phyloP scores from a whole-genome alignment of 495 filamentous ascomycete genomes.

The Lasiosphaeria hispida region DNA sequence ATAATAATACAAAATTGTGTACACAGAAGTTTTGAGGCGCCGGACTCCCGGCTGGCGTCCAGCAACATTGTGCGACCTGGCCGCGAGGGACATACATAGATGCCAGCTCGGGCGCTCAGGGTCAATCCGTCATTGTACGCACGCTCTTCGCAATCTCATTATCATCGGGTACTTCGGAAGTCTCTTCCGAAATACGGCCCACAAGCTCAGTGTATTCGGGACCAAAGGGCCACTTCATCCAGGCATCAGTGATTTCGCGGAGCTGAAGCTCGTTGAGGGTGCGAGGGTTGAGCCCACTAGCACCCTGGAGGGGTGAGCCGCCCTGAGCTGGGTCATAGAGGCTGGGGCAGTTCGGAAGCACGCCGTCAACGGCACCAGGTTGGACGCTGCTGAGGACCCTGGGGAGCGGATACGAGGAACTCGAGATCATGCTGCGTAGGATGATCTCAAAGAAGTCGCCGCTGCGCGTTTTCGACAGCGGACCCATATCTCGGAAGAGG shows the following conservation, averaged over 20 bases:
- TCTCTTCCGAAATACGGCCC: constrained; percentile 28
- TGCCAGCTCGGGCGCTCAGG: too few species aligned
- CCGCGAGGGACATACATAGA: too few species aligned
- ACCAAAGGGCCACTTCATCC: constrained; percentile 60
- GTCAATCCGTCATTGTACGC: too few species aligned
- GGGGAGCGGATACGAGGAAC: constrained; percentile 19
- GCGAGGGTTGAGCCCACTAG: constrained; percentile 37
- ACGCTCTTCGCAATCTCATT: not conserved
- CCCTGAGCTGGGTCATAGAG: constrained; percentile 39
- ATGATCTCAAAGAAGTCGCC: constrained; percentile 42
- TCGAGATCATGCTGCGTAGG: constrained; percentile 21
- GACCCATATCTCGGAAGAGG: constrained; percentile 37
- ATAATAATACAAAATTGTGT: too few species aligned
- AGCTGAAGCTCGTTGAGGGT: constrained; percentile 44
- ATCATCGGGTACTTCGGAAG: constrained; percentile 3
- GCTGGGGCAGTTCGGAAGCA: constrained; percentile 40
- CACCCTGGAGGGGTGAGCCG: constrained; percentile 33
- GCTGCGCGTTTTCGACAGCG: constrained; percentile 24
- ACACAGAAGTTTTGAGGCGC: too few species aligned
- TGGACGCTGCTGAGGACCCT: constrained; percentile 28
- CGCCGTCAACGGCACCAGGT: constrained; percentile 42
- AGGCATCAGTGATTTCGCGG: constrained; percentile 50
- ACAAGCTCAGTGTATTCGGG: constrained; percentile 44
- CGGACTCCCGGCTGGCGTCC: too few species aligned
- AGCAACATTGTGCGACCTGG: too few species aligned